phyloP scores from a whole-genome alignment of 345 rosid genomes.

The Arabis alpina region DNA sequence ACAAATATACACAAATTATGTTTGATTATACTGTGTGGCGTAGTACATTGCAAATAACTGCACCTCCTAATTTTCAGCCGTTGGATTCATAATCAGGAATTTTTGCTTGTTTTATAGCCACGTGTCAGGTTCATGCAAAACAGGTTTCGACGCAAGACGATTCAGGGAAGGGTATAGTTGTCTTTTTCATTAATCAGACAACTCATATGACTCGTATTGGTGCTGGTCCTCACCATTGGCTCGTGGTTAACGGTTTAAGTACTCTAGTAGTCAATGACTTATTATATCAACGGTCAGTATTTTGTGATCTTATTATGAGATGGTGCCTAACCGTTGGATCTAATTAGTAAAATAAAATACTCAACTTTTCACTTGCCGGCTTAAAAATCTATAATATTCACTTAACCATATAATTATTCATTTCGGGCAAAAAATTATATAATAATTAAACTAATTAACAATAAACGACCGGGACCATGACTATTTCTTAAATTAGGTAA shows the following conservation, averaged over 20 bases:
- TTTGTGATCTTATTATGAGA: constrained; percentile 1
- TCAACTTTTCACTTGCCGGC: not conserved
- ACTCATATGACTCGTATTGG: constrained; percentile 19
- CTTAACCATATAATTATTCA: not conserved
- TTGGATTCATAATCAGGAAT: constrained; percentile 4
- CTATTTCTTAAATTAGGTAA: not conserved
- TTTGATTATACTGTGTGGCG: not conserved
- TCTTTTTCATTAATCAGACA: constrained; percentile 1
- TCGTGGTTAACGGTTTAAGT: constrained; percentile 2
- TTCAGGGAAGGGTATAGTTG: not conserved
- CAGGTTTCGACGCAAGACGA: not conserved
- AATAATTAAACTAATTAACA: not conserved
- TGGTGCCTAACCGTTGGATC: constrained; percentile 37
- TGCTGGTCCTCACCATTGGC: constrained; percentile 16
- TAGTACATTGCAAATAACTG: constrained; percentile 5
- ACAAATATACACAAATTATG: not conserved
- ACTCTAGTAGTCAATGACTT: not conserved
- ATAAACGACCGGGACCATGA: not conserved
- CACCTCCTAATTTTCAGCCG: constrained; percentile 6
- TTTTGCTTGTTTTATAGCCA: not conserved
- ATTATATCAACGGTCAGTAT: constrained; percentile 12
- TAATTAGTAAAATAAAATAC: not conserved
- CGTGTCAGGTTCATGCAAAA: constrained; percentile 21
- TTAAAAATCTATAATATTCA: not conserved
- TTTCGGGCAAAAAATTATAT: not conserved